These are phyloP conservation scores for Blastobotrys mokoenaii DNA, from an alignment of 805 yeast genomes.

Conservation along the genomic window DNA sequence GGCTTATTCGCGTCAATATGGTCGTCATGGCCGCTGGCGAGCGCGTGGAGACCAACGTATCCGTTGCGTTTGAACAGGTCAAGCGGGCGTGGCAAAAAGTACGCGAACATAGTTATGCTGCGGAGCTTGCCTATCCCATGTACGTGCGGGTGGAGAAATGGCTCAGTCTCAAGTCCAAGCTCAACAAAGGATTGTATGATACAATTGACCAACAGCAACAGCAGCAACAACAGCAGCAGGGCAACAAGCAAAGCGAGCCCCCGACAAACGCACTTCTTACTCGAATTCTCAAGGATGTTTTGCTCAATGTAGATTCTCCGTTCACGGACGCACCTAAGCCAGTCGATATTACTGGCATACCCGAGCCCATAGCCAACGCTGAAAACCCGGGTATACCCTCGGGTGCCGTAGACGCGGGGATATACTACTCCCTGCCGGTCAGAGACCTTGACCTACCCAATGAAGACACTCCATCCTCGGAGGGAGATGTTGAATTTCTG, in stretches of 20 bases:
- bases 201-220: not conserved
- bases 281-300: too few species aligned
- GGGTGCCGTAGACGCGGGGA: too few species aligned
- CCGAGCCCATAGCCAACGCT: too few species aligned
- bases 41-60: constrained; percentile 18
- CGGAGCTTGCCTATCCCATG: not conserved
- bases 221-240: not conserved
- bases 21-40: constrained; percentile 1
- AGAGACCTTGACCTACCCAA: too few species aligned
- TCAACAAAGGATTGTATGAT: not conserved
- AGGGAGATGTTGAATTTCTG: not conserved
- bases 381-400: too few species aligned
- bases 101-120: not conserved
- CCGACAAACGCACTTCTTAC: too few species aligned
- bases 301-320: too few species aligned
- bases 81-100: constrained; percentile 20
- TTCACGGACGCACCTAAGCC: too few species aligned
- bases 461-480: too few species aligned
- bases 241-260: too few species aligned
- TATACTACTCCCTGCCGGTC: too few species aligned
- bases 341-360: too few species aligned
- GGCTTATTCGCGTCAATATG: constrained; percentile 11
- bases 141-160: not conserved
- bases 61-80: constrained; percentile 17
- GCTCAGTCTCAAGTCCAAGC: not conserved